These are phyloP conservation scores for Echinochloa phyllopogon DNA, from an alignment of 176 grass and related monocot genomes.

Conservation along the genomic window DNA sequence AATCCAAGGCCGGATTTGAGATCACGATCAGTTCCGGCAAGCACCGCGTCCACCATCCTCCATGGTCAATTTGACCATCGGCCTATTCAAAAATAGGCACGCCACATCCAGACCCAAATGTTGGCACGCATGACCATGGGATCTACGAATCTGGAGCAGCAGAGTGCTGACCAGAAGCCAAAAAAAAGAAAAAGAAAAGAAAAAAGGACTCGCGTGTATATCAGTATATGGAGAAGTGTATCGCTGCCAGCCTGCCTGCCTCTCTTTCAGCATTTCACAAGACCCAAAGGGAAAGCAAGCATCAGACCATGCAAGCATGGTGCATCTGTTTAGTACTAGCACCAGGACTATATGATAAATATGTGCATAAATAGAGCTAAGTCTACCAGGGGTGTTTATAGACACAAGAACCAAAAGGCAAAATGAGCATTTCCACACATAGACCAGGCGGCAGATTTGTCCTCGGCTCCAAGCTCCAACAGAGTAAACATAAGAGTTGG, in stretches of 20 bases:
- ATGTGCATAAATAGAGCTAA: conserved; percentile 50
- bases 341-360: conserved; percentile 1
- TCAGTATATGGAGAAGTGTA: too few relatives aligned
- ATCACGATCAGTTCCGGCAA: too few relatives aligned
- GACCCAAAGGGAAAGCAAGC: neutral
- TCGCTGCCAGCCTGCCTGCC: neutral
- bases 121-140: too few relatives aligned
- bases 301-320: neutral
- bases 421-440: conserved; percentile 36
- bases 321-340: neutral
- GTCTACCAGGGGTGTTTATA: conserved; percentile 31
- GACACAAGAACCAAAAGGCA: conserved; percentile 29
- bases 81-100: too few relatives aligned
- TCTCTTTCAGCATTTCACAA: conserved; percentile 27
- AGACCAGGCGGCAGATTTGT: neutral
- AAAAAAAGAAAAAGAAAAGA: neutral
- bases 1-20: too few relatives aligned
- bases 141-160: too few relatives aligned
- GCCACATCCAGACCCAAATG: too few relatives aligned
- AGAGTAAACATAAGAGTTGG: conserved; percentile 29
- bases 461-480: conserved; percentile 22
- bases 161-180: too few relatives aligned
- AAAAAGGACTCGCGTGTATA: too few relatives aligned
- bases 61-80: too few relatives aligned
- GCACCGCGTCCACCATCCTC: too few relatives aligned